Evolutionary conservation across 768 basidiomycete species (phyloP).

Genomic region (Trametes cingulata): DNA sequence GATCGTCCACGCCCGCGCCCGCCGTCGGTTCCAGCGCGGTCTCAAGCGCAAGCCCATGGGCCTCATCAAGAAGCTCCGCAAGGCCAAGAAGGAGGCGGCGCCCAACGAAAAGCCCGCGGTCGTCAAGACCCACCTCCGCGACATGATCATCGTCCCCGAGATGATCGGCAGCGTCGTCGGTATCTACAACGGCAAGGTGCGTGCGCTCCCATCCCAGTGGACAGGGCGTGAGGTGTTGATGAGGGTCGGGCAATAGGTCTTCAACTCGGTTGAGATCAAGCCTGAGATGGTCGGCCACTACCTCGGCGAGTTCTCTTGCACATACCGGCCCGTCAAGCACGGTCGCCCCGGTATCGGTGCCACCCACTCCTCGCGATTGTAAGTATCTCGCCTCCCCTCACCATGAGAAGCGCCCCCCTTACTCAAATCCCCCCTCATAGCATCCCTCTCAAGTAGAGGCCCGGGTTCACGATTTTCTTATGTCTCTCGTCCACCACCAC

Average conservation of each 20-base stretch:
- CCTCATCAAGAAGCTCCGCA: constrained; percentile 98
- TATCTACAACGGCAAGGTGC: constrained; percentile 96
- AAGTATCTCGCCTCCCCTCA: constrained; percentile 35
- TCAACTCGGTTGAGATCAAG: constrained; percentile 98
- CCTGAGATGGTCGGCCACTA: constrained; percentile 99
- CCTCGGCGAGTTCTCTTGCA: constrained; percentile 95
- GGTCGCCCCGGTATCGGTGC: constrained; percentile 99
- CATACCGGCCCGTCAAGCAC: constrained; percentile 99
- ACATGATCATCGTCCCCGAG: constrained; percentile 99
- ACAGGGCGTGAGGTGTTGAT: not conserved
- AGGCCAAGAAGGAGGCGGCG: constrained; percentile 99
- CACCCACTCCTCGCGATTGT: constrained; percentile 63
- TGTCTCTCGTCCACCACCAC: constrained; percentile 23
- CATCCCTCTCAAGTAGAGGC: constrained; percentile 93
- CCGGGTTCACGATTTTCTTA: constrained; percentile 32
- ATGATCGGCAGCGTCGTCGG: constrained; percentile 99
- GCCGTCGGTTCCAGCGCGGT: constrained; percentile 98
- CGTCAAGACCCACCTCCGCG: constrained; percentile 98
- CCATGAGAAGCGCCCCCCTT: constrained; percentile 3
- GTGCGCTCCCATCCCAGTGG: constrained; percentile 19
- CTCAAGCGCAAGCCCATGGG: constrained; percentile 98
- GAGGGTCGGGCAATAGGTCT: constrained; percentile 50
- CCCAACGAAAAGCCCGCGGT: constrained; percentile 98
- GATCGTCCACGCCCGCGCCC: constrained; percentile 98
- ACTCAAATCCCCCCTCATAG: constrained; percentile 35